These are phyloP conservation scores for Symbiodinium pilosum DNA, from an alignment of 73 alveolate species.

Conservation along the genomic window DNA sequence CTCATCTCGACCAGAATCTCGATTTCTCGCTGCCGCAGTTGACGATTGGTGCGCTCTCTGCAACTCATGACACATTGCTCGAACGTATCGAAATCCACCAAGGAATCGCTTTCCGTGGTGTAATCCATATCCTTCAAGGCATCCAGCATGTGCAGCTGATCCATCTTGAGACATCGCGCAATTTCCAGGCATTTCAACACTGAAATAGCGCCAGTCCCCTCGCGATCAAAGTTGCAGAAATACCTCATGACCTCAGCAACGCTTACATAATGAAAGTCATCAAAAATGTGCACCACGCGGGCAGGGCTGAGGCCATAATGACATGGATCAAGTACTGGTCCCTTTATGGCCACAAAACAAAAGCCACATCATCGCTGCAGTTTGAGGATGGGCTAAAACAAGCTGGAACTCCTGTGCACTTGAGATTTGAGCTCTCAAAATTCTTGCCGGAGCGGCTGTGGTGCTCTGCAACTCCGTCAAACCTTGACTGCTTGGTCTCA, in stretches of 20 bases:
- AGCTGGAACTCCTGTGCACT: too few species aligned
- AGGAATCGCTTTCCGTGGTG: neutral
- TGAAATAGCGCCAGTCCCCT: conserved; percentile 59
- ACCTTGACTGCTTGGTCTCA: too few species aligned
- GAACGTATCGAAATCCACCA: conserved; percentile 55
- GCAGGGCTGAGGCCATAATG: too few species aligned
- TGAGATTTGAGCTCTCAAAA: too few species aligned
- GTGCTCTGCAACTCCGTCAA: conserved; percentile 82
- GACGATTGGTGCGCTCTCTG: conserved; percentile 84
- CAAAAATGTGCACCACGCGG: too few species aligned
- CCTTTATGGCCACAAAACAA: too few species aligned
- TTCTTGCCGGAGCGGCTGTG: neutral
- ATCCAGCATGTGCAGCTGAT: conserved; percentile 37
- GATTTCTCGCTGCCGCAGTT: conserved; percentile 42
- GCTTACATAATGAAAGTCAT: too few species aligned
- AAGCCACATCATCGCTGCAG: too few species aligned
- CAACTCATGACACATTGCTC: conserved; percentile 55
- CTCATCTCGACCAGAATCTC: conserved; percentile 62
- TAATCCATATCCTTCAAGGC: conserved; percentile 35
- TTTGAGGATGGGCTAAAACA: too few species aligned
- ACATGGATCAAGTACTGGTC: too few species aligned
- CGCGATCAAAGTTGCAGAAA: conserved; percentile 83
- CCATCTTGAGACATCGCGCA: conserved; percentile 77
- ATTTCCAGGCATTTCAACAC: conserved; percentile 68
- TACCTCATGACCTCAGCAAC: conserved; percentile 49